Evolutionary conservation across 1,284 basidiomycete genomes (phyloP).

Genomic region (Microbotryomycetes sp.): DNA sequence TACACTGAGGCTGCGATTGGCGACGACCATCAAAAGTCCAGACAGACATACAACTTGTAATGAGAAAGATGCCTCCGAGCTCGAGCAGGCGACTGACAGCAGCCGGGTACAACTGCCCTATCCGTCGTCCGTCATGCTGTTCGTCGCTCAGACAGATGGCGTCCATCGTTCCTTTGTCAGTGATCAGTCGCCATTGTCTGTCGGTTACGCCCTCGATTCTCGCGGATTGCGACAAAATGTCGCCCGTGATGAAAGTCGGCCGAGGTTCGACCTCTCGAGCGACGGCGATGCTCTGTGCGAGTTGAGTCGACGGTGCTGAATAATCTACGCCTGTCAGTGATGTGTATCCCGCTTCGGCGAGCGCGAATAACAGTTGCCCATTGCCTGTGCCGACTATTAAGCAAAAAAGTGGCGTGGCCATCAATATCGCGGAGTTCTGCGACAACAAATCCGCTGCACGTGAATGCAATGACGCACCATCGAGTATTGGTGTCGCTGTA

Average conservation of each 20-base stretch:
- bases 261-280: background rate
- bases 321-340: conserved; percentile 74
- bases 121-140: conserved; percentile 52
- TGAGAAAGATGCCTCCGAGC: conserved; percentile 66
- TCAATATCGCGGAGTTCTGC: background rate
- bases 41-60: conserved; percentile 60
- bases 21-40: background rate
- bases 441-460: background rate
- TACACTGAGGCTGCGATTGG: background rate
- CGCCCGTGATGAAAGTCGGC: conserved; percentile 36
- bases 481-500: conserved; percentile 32
- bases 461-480: conserved; percentile 28
- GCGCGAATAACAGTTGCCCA: conserved; percentile 69
- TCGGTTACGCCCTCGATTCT: conserved; percentile 19
- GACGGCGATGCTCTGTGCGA: conserved; percentile 26
- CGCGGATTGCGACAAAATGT: conserved; percentile 37
- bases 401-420: background rate
- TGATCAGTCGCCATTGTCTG: conserved; percentile 41
- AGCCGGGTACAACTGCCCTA: conserved; percentile 53
- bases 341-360: conserved; percentile 61
- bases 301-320: conserved; percentile 60
- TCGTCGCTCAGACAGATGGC: conserved; percentile 72
- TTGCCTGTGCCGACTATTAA: conserved; percentile 68
- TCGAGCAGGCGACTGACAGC: conserved; percentile 57
- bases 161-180: conserved; percentile 60